phyloP scores from a whole-genome alignment of 2,329 filamentous ascomycete genomes.

The Fusarium sp. region DNA sequence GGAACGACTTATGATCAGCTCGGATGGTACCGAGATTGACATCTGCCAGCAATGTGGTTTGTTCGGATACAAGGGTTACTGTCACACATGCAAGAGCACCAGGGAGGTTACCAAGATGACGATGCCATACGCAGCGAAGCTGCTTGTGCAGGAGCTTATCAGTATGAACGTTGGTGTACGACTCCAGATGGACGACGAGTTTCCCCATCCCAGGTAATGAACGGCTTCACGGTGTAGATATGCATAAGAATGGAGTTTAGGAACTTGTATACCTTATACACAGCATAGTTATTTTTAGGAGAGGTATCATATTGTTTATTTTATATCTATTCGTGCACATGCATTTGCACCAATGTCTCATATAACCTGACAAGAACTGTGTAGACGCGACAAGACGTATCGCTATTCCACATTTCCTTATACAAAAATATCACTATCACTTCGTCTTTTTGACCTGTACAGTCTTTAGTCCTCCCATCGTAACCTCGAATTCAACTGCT shows the following conservation, averaged over 20 bases:
- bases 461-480: constrained; percentile 68
- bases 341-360: not conserved
- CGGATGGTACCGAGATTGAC: constrained; percentile 89
- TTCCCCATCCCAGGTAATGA: constrained; percentile 70
- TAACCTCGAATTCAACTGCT: constrained; percentile 80
- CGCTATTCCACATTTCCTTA: not conserved
- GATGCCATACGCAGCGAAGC: constrained; percentile 96
- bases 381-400: not conserved
- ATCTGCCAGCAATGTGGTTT: constrained; percentile 94
- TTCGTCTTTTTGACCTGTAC: constrained; percentile 33
- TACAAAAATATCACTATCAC: not conserved
- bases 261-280: constrained; percentile 34
- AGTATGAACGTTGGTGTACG: constrained; percentile 99
- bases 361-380: not conserved
- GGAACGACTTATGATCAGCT: constrained; percentile 93
- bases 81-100: constrained; percentile 89
- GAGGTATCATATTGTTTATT: constrained; percentile 19
- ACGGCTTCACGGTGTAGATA: constrained; percentile 15
- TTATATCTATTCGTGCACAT: not conserved
- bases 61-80: constrained; percentile 96
- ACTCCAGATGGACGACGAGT: constrained; percentile 92
- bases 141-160: constrained; percentile 93
- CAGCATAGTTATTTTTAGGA: constrained; percentile 29
- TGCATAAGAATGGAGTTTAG: constrained; percentile 36
- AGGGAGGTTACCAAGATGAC: constrained; percentile 90